Base-by-base conservation (phyloP, 2,329 filamentous ascomycete species). In the Neonectria faginata region DNA sequence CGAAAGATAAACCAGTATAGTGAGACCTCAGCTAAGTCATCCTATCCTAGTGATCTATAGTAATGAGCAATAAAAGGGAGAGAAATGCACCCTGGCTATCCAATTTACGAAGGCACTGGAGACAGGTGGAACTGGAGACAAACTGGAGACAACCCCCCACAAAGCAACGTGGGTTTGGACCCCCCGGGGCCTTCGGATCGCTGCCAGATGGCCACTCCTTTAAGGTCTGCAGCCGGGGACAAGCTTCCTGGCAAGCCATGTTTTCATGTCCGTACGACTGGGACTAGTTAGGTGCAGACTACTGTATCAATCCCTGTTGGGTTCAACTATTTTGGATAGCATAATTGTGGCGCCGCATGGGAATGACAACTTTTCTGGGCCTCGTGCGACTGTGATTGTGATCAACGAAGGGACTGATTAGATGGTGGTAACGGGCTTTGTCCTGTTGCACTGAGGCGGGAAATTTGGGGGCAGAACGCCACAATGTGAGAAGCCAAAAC, bases 261-360 rank as follows among this genome's bases (percentile, higher is more conserved):
- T 39, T 48, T 64, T 55, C 22, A 29, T 48, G 54, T 16, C 56
- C 56, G 56, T 59, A 51, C 29, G 27, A 27, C 25, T 56, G 61
- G 51, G 56, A 56, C 44, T 52, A 51, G 44, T 44, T 52, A 51
- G 50, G 25, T 8, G 29, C 50, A 48, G 22, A 44, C 42, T 39
- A 60, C 42, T 55, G 57, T 48, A 52, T 14, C 27, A 14, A 64
- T 56, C 56, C 56, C 61, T 64, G 61, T 22, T 55, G 42, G 50
- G 25, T 36, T 45, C 50, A 48, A 42, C 44, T 51, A 59, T 55
- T 59, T 51, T 60, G 42, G 27, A 62, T 39, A 29, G 48, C 27
- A 52, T 39, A 29, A 22, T 18, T 42, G 47, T 39, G 56, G 36
- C 57, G 51, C 27, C 29, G 55, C 57, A 33, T 55, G 56, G 51